A percentile compares a stretch with the other conserved stretches of the same genome.
phyloP scores from a whole-genome alignment of 2,329 filamentous ascomycete species.

The Fusarium sp. region DNA sequence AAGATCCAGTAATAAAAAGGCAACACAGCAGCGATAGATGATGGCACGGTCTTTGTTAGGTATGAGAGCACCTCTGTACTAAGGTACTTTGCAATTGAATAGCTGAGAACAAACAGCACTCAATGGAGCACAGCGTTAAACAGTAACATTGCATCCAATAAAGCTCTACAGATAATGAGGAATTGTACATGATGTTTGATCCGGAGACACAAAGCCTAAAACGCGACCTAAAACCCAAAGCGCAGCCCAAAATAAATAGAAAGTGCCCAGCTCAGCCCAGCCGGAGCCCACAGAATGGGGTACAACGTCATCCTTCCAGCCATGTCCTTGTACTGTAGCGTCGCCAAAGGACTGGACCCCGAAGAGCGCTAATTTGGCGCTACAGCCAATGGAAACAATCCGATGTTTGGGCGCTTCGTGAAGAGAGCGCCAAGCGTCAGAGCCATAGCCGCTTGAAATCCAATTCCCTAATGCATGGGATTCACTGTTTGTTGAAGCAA shows the following conservation, averaged over 20 bases:
- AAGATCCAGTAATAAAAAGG: slow-evolving; percentile 33
- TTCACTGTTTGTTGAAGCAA: no score
- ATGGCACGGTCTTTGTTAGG: slow-evolving; percentile 2
- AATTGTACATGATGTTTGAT: background rate
- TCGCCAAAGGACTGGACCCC: slow-evolving; percentile 34
- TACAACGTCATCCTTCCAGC: slow-evolving; percentile 37
- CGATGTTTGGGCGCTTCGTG: slow-evolving; percentile 17
- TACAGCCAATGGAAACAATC: slow-evolving; percentile 17
- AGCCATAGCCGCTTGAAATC: background rate
- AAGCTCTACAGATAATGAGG: background rate
- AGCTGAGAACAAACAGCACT: slow-evolving; percentile 10
- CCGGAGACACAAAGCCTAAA: slow-evolving; percentile 25
- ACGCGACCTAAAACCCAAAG: slow-evolving; percentile 9
- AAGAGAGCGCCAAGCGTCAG: background rate
- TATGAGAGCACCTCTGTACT: background rate
- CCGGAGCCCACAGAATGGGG: slow-evolving; percentile 29
- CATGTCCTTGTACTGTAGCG: slow-evolving; percentile 19
- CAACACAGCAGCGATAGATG: slow-evolving; percentile 15
- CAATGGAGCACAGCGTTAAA: slow-evolving; percentile 6
- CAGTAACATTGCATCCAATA: background rate
- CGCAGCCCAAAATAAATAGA: slow-evolving; percentile 16
- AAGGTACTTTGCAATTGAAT: slow-evolving; percentile 5
- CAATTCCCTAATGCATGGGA: slow-evolving; percentile 1
- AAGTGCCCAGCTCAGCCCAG: slow-evolving; percentile 9
- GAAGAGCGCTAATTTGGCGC: slow-evolving; percentile 33